These are phyloP conservation scores for Chondrus crispus DNA, from an alignment of 23 red algal genomes.

Conservation along the genomic window DNA sequence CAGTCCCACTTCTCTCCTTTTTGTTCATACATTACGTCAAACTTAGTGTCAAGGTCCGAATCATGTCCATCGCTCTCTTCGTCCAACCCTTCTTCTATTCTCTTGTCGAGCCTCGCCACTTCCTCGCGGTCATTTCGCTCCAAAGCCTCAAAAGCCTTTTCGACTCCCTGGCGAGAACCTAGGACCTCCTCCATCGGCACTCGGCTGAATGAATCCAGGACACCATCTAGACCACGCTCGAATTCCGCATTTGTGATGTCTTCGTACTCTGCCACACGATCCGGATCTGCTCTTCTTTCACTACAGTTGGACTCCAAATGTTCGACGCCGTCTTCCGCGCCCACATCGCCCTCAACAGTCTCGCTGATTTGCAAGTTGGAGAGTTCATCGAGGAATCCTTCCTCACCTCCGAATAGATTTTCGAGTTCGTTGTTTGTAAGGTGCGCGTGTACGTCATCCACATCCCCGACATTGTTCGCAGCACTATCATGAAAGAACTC, in stretches of 20 bases:
- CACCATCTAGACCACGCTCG: slow-evolving; percentile 42
- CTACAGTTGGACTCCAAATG: background rate
- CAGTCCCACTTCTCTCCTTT: slow-evolving; percentile 82
- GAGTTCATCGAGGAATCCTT: slow-evolving; percentile 11
- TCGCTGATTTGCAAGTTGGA: background rate
- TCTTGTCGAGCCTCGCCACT: background rate
- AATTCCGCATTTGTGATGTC: slow-evolving; percentile 23
- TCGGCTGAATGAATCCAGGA: slow-evolving; percentile 44
- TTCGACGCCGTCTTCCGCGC: background rate
- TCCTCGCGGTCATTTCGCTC: background rate
- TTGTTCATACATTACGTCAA: slow-evolving; percentile 31
- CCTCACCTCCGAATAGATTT: background rate
- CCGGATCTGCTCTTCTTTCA: background rate
- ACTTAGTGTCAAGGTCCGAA: slow-evolving; percentile 31
- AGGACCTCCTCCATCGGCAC: background rate
- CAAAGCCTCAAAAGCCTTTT: slow-evolving; percentile 34
- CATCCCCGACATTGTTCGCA: background rate
- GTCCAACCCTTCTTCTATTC: slow-evolving; percentile 6
- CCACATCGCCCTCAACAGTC: background rate
- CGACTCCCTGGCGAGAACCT: slow-evolving; percentile 7
- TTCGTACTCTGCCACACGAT: slow-evolving; percentile 27
- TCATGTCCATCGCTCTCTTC: slow-evolving; percentile 38
- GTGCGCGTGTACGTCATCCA: background rate
- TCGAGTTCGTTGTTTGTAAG: background rate
- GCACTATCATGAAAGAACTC: too few relatives aligned